Conservation (phyloP, 306 rosid species). For the Carpinus fangiana region DNA sequence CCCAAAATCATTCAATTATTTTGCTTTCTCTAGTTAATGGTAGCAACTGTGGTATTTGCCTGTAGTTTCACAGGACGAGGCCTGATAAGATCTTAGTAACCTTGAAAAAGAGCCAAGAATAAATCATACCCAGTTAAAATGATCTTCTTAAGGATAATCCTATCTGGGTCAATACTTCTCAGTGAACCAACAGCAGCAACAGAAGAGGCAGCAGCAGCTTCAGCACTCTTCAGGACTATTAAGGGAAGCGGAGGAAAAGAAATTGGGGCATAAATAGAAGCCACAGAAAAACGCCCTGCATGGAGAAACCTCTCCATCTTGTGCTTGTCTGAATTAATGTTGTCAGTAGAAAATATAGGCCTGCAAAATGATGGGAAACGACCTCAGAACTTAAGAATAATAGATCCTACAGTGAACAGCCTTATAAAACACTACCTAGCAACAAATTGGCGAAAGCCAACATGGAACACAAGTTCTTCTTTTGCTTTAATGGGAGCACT, state of each 20-base stretch:
- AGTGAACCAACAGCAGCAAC: slow-evolving; percentile 90
- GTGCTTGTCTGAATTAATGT: slow-evolving; percentile 81
- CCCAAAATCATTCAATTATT: no score
- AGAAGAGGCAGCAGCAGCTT: slow-evolving; percentile 46
- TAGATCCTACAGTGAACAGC: background rate
- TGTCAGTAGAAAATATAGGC: slow-evolving; percentile 82
- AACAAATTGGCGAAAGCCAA: slow-evolving; percentile 95
- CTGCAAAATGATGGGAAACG: slow-evolving; percentile 40
- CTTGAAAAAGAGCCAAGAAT: slow-evolving; percentile 6
- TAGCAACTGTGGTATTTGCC: background rate
- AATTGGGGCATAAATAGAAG: slow-evolving; percentile 87
- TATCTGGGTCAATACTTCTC: slow-evolving; percentile 73
- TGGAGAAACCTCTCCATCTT: slow-evolving; percentile 99
- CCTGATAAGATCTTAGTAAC: background rate
- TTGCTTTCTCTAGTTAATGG: background rate
- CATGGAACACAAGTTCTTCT: slow-evolving; percentile 87
- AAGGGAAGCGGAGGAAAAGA: slow-evolving; percentile 87
- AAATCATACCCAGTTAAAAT: slow-evolving; percentile 81
- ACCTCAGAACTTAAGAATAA: background rate
- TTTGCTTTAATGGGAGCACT: slow-evolving; percentile 79
- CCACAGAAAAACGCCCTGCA: slow-evolving; percentile 81
- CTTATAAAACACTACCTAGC: slow-evolving; percentile 55
- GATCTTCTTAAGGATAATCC: slow-evolving; percentile 84
- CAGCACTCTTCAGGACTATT: slow-evolving; percentile 58
- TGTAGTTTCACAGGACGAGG: background rate